Conservation (phyloP, 2,329 filamentous ascomycete genomes). For the Penicillium sp. region DNA sequence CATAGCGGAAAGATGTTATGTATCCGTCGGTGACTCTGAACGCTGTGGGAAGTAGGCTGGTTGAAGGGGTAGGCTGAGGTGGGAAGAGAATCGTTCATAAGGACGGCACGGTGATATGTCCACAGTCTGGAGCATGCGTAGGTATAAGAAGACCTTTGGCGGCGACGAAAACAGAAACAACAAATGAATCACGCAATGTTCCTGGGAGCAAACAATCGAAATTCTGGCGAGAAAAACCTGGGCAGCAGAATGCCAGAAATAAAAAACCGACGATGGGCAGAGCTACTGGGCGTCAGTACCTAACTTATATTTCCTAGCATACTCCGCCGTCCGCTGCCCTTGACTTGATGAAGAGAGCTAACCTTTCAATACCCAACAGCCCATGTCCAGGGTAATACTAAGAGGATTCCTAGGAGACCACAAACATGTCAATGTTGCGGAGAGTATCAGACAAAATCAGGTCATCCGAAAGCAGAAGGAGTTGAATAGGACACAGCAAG, state of each 20-base stretch:
- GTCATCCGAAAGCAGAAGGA: slow-evolving; percentile 14
- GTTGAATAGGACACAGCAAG: slow-evolving; percentile 10
- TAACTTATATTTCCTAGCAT: slow-evolving; percentile 17
- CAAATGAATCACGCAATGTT: neutral
- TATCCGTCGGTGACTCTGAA: neutral
- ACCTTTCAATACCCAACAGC: slow-evolving; percentile 19
- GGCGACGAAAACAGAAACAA: neutral
- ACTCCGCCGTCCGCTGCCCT: slow-evolving; percentile 3
- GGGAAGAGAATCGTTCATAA: neutral
- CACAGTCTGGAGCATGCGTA: neutral
- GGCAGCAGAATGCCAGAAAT: slow-evolving; percentile 1
- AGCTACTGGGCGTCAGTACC: neutral
- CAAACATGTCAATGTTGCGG: slow-evolving; percentile 10
- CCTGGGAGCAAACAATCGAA: neutral
- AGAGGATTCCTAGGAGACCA: slow-evolving; percentile 3
- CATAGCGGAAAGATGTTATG: slow-evolving; percentile 17
- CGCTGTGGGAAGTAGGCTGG: neutral
- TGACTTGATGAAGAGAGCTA: slow-evolving; percentile 3
- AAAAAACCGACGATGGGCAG: slow-evolving; percentile 3
- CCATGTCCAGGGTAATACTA: slow-evolving; percentile 16
- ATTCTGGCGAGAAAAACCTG: neutral
- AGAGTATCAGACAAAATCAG: slow-evolving; percentile 10
- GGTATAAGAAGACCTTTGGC: neutral
- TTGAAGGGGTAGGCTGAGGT: neutral
- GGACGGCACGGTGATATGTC: neutral